A percentile compares a stretch with the other conserved stretches of the same genome.
These are phyloP conservation scores for Kodamaea laetipori DNA, from an alignment of 805 yeast genomes.

Conservation along the genomic window DNA sequence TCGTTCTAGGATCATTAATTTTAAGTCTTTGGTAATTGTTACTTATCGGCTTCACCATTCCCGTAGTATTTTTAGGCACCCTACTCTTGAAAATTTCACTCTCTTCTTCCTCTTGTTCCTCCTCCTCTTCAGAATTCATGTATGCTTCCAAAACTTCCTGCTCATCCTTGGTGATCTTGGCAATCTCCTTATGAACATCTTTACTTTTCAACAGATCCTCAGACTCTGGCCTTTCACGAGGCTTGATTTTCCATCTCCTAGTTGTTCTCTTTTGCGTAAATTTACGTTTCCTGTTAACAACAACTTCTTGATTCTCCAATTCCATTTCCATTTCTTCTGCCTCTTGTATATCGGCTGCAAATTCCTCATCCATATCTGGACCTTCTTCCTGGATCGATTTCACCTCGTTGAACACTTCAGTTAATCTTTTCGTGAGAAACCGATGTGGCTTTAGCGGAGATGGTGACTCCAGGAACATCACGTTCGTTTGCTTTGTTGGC, in stretches of 20 bases:
- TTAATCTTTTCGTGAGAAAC: conserved; percentile 34
- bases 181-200: conserved; percentile 46
- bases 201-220: conserved; percentile 36
- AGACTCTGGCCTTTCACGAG: conserved; percentile 27
- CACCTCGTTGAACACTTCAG: conserved; percentile 51
- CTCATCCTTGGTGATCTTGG: conserved; percentile 35
- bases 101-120: conserved; percentile 19
- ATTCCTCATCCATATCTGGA: conserved; percentile 16
- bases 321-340: conserved; percentile 14
- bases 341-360: conserved; percentile 12
- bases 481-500: conserved; percentile 9
- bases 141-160: conserved; percentile 24
- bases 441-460: conserved; percentile 45
- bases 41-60: conserved; percentile 37
- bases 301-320: conserved; percentile 13
- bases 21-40: conserved; percentile 56
- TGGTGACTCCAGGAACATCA: conserved; percentile 44
- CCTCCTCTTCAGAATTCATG: conserved; percentile 20
- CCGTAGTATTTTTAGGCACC: conserved; percentile 13
- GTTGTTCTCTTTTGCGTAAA: conserved; percentile 57
- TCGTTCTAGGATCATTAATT: conserved; percentile 49
- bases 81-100: conserved; percentile 30
- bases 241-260: conserved; percentile 51
- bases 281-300: conserved; percentile 23
- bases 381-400: conserved; percentile 32